phyloP scores from a whole-genome alignment of 495 filamentous ascomycete species.

The Wilcoxina mikolae region DNA sequence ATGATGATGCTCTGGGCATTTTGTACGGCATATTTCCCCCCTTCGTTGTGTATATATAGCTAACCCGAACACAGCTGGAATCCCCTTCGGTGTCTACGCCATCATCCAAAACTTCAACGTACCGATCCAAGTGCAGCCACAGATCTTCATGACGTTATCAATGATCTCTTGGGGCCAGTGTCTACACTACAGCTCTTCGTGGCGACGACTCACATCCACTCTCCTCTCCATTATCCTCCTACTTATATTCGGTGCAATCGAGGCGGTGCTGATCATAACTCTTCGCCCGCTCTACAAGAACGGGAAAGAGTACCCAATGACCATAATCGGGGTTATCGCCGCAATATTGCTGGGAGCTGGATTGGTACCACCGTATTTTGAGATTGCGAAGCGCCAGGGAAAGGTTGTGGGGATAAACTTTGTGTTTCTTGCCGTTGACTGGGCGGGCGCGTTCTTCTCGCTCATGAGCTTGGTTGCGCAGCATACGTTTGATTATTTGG shows the following conservation, averaged over 20 bases:
- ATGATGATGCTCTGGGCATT: slow-evolving; percentile 51
- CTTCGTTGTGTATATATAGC: background rate
- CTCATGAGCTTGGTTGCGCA: slow-evolving; percentile 60
- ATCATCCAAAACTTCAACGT: slow-evolving; percentile 53
- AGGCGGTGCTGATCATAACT: slow-evolving; percentile 48
- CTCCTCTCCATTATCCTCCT: slow-evolving; percentile 22
- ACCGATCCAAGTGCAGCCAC: slow-evolving; percentile 59
- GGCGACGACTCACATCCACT: slow-evolving; percentile 1
- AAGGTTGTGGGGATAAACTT: slow-evolving; percentile 54
- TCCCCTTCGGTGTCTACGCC: slow-evolving; percentile 35
- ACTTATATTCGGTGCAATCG: slow-evolving; percentile 40
- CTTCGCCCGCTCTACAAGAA: slow-evolving; percentile 40
- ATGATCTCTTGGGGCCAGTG: slow-evolving; percentile 58
- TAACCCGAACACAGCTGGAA: background rate
- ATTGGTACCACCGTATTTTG: slow-evolving; percentile 54
- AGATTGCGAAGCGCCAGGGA: slow-evolving; percentile 55
- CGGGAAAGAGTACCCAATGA: slow-evolving; percentile 39
- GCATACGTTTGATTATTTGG: slow-evolving; percentile 53
- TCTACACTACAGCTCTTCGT: slow-evolving; percentile 33
- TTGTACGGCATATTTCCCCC: slow-evolving; percentile 29
- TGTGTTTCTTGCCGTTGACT: slow-evolving; percentile 54
- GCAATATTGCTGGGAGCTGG: slow-evolving; percentile 45
- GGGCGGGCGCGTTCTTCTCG: slow-evolving; percentile 57
- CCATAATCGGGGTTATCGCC: slow-evolving; percentile 46
- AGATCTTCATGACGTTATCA: slow-evolving; percentile 50